Base-by-base conservation (phyloP, 1,139 yeast genomes). In the Magnusiomyces starmeri region DNA sequence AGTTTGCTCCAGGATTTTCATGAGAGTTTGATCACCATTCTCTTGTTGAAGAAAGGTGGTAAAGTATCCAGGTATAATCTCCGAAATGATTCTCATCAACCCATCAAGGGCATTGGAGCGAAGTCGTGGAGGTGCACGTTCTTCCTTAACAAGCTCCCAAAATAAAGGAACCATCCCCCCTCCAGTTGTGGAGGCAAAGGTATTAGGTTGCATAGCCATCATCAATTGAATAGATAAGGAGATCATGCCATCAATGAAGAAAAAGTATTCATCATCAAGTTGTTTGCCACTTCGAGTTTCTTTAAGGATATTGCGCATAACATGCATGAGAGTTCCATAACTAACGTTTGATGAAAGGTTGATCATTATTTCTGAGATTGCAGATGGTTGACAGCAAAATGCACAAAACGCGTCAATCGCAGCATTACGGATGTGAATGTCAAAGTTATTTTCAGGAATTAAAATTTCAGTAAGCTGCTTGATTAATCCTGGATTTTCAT, bases 291-390 rank as follows among this genome's bases (percentile, higher is more conserved):
- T 35, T 27, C 48, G 22, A 4, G 80, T 66, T 48, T 76, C 74
- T 55, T 78, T 77, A 52, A 79, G 73, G 25, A 87, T 77, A 49
- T 74, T 74, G 57, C 94, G 76, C 41, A 90, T 68, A 46, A 83
- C 76, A 61, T 86, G 90, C 70, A 84, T 86, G 43, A 90, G 64
- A 7, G 82, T 70, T 0, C 97, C 97, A 66, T 90, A 96, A 54
- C 82, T 82, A 37, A 90, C 89, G 63, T 88, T 88, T 4, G 94
- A 97, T n/a, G 94, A 88, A 60, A 89, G 69, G n/a, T 88, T 81
- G 55, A 88, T 75, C 52, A 89, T 75, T 35, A 90, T 75, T 58
- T 90, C 97, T 46, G 83, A 75, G 22, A 92, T 83, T 78, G 90
- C 84, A 2, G 77, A 76, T 49, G 81, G 79, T 61, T 82, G 83